Conservation (phyloP, 2,329 filamentous ascomycete species). For the Monosporascus sp. region DNA sequence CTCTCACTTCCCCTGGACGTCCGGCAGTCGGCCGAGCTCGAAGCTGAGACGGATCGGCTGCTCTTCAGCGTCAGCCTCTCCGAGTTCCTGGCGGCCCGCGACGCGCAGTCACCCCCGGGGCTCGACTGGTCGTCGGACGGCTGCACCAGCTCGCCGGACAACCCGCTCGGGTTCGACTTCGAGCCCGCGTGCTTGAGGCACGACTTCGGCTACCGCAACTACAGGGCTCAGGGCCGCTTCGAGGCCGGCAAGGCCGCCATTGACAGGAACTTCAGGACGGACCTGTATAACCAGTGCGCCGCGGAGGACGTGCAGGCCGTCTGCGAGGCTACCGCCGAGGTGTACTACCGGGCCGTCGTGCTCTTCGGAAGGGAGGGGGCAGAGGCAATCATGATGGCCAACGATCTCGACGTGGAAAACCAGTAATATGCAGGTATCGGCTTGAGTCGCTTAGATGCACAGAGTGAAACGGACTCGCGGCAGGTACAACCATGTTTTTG, state of each 20-base stretch:
- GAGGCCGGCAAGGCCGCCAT: constrained; percentile 35
- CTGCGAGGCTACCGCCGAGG: constrained; percentile 32
- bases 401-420: too few species aligned
- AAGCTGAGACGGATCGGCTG: constrained; percentile 36
- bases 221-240: constrained; percentile 42
- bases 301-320: constrained; percentile 9
- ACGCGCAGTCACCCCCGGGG: constrained; percentile 31
- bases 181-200: constrained; percentile 44
- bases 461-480: too few species aligned
- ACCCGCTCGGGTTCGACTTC: constrained; percentile 39
- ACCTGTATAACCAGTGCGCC: constrained; percentile 33
- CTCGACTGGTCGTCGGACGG: constrained; percentile 38
- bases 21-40: constrained; percentile 11
- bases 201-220: constrained; percentile 53
- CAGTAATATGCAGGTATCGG: too few species aligned
- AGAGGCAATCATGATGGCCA: neutral
- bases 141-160: constrained; percentile 37
- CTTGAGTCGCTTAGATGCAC: too few species aligned
- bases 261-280: constrained; percentile 43
- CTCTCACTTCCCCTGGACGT: neutral
- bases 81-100: constrained; percentile 35
- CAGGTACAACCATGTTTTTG: too few species aligned
- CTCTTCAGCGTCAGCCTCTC: constrained; percentile 39
- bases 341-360: constrained; percentile 34
- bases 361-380: constrained; percentile 23